Evolutionary conservation across 2,329 filamentous ascomycete species (phyloP), one percentile per base, ranked within the genome.

Genomic region (Furcasterigmium sp.): DNA sequence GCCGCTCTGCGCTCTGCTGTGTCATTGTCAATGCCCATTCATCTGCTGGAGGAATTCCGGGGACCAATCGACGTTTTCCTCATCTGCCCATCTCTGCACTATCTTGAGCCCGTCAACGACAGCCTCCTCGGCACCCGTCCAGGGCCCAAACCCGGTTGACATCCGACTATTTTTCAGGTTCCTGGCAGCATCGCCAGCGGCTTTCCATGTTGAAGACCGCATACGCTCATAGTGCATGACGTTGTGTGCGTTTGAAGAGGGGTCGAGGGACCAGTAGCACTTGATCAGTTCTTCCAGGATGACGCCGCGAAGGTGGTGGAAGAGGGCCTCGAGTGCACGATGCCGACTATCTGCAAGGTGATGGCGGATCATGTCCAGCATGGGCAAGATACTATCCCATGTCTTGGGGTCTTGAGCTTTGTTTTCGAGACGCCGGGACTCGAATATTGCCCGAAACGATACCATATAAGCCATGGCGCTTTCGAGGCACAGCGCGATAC

Each of bases 401-500:
- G 58, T 52, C 3, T 48, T 50, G 7, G 65, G 54, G 34, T 76
- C 72, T 41, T 57, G 58, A 21, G 61, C 55, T 49, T 67, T 69
- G 39, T 67, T 66, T 42, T 70, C 65, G n/a, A 73, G 50, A 20
- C 61, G 56, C 4, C 72, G 67, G 10, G 59, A 59, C 36, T 70
- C 64, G 56, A 72, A 72, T 36, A 72, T 59, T 3, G 71, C 63
- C 47, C 76, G 67, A 56, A 80, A 79, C 2, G 69, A 67, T 13
- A 75, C 60, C 61, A 80, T 72, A 51, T 77, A 81, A 5, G 71
- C 67, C 42, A 76, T 56, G 17, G 73, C 64, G 55, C 73, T 72
- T 51, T 77, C 73, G 8, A 76, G 58, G 26, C 68, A 67, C 10
- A 73, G 59, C 1, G 65, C 64, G 23, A 62, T 65, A 25, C 63